Percentiles rank a stretch among this genome's conserved stretches.
phyloP scores from a whole-genome alignment of 129 eudicot genomes.

The Arctium minus region DNA sequence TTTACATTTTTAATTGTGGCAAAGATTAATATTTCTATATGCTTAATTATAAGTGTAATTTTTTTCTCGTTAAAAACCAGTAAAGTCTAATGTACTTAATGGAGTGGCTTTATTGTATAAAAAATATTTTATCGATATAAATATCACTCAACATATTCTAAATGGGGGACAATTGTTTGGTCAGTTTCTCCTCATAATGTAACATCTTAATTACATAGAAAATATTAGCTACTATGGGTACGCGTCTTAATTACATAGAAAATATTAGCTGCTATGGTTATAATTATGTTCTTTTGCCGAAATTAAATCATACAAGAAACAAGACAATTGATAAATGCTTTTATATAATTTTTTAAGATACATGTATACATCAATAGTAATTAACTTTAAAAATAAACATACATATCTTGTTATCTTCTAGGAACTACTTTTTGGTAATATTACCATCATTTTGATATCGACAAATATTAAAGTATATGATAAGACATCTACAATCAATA shows the following conservation, averaged over 20 bases:
- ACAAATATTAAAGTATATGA: background rate
- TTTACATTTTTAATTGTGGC: no score
- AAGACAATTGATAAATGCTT: background rate
- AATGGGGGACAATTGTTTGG: slow-evolving; percentile 12
- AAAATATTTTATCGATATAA: background rate
- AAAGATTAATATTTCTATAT: no score
- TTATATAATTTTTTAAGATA: background rate
- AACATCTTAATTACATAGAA: background rate
- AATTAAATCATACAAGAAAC: background rate
- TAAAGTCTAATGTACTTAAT: background rate
- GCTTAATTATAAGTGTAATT: no score
- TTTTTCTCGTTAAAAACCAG: no score
- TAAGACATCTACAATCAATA: background rate
- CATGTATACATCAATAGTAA: background rate
- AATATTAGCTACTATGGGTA: background rate
- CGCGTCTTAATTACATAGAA: background rate
- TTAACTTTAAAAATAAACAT: background rate
- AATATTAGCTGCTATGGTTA: background rate
- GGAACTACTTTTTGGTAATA: background rate
- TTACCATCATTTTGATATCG: background rate
- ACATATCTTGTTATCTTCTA: background rate
- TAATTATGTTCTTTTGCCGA: background rate
- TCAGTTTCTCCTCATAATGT: background rate
- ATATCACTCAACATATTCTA: background rate
- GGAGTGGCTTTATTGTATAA: no score